Conservation (phyloP, 345 rosid genomes). For the Eucalyptus tenuipes region DNA sequence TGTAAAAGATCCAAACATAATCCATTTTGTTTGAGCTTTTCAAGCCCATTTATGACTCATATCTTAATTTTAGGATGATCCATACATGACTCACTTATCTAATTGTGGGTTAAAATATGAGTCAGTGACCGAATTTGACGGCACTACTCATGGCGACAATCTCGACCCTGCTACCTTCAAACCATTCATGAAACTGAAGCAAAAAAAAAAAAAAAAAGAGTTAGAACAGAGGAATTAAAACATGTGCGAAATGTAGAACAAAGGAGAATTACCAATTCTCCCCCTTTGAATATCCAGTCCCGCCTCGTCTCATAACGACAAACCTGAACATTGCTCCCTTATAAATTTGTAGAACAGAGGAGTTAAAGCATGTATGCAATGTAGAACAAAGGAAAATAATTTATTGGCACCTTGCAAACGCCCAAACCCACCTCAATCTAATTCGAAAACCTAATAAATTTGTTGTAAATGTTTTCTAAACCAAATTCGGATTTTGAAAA, state of each 20-base stretch:
- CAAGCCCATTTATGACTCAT: too few relatives aligned
- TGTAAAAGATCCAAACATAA: too few relatives aligned
- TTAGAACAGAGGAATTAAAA: background rate
- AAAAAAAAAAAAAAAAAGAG: background rate
- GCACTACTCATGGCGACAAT: background rate
- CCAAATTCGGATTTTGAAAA: background rate
- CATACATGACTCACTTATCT: too few relatives aligned
- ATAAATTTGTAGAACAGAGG: background rate
- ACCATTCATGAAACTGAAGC: background rate
- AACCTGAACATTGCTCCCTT: background rate
- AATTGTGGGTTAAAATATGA: too few relatives aligned
- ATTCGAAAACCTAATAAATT: background rate
- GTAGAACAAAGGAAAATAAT: background rate
- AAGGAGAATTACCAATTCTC: background rate
- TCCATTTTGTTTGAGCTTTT: too few relatives aligned
- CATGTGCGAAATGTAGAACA: background rate
- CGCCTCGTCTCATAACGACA: background rate
- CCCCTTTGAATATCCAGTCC: background rate
- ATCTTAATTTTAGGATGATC: too few relatives aligned
- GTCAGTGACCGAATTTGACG: background rate
- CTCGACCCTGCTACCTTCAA: too few relatives aligned
- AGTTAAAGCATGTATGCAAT: background rate
- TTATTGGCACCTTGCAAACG: background rate
- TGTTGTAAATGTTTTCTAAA: background rate
- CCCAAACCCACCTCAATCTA: background rate